Conservation (phyloP, 2,329 filamentous ascomycete genomes). For the Colletotrichum eremochloae region DNA sequence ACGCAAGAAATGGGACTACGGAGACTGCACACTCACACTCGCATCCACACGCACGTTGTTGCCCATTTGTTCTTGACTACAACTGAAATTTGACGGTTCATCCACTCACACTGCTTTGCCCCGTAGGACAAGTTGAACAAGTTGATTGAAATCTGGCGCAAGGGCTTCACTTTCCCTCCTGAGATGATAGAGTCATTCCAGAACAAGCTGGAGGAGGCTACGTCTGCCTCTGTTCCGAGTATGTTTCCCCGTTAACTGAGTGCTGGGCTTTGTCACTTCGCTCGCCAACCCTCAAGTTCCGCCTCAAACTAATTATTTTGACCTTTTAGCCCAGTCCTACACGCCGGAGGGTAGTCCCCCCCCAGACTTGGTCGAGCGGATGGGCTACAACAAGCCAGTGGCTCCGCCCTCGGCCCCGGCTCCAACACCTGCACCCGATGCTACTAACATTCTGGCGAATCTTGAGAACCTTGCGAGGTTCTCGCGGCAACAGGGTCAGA, state of each 20-base stretch:
- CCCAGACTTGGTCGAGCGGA: conserved; percentile 57
- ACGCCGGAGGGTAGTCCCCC: conserved; percentile 77
- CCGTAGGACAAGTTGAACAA: conserved; percentile 95
- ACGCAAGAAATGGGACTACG: not conserved
- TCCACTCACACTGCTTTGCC: conserved; percentile 57
- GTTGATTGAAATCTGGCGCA: conserved; percentile 97
- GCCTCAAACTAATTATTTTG: conserved; percentile 13
- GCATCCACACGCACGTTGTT: not conserved
- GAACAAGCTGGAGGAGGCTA: conserved; percentile 78
- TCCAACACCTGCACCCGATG: conserved; percentile 57
- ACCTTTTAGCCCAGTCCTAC: conserved; percentile 71
- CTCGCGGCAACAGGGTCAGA: conserved; percentile 57
- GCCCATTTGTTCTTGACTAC: not conserved
- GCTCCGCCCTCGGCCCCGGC: conserved; percentile 54
- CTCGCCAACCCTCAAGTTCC: not conserved
- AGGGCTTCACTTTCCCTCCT: conserved; percentile 88
- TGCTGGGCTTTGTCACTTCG: conserved; percentile 29
- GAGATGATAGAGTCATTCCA: conserved; percentile 86
- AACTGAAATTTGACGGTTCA: conserved; percentile 20
- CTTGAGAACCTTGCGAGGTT: conserved; percentile 70
- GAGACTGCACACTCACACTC: not conserved
- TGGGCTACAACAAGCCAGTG: conserved; percentile 47
- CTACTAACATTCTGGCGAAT: conserved; percentile 79
- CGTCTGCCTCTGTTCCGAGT: conserved; percentile 67
- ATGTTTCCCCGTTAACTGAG: conserved; percentile 59